Conservation (phyloP, 164 flowering plant genomes). For the Euptelea pleiosperma region DNA sequence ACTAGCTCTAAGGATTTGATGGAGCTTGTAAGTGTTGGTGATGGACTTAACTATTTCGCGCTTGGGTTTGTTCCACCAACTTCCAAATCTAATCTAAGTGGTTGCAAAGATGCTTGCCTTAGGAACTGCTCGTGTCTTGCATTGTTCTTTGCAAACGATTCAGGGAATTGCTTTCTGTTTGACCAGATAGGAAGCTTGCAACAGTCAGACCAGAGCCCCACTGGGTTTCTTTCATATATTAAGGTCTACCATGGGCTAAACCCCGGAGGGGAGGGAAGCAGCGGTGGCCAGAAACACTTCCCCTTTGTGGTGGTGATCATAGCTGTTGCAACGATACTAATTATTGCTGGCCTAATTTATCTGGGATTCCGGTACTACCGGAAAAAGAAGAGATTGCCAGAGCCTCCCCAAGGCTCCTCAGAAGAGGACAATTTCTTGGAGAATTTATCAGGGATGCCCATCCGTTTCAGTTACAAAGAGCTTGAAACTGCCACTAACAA, state of each 20-base stretch:
- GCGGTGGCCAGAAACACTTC: slow-evolving; percentile 12
- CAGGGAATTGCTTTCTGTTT: slow-evolving; percentile 44
- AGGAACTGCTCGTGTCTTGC: slow-evolving; percentile 48
- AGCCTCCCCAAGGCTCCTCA: slow-evolving; percentile 20
- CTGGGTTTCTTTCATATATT: slow-evolving; percentile 31
- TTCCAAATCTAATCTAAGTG: slow-evolving; percentile 24
- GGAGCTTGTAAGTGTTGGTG: slow-evolving; percentile 32
- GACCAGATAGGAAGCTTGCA: slow-evolving; percentile 49
- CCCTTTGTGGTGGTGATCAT: slow-evolving; percentile 26
- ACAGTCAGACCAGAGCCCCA: slow-evolving; percentile 16
- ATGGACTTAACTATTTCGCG: slow-evolving; percentile 40
- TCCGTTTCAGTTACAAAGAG: slow-evolving; percentile 48
- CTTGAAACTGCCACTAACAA: slow-evolving; percentile 48
- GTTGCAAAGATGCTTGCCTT: slow-evolving; percentile 42
- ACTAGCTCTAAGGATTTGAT: slow-evolving; percentile 16
- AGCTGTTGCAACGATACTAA: slow-evolving; percentile 27
- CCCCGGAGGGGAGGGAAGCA: no score
- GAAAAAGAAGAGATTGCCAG: slow-evolving; percentile 18
- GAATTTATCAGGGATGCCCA: slow-evolving; percentile 49
- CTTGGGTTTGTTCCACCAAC: slow-evolving; percentile 36
- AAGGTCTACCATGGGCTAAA: slow-evolving; percentile 27
- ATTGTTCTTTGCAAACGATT: slow-evolving; percentile 38
- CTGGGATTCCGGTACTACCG: slow-evolving; percentile 19
- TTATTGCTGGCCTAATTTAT: slow-evolving; percentile 30
- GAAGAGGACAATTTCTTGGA: slow-evolving; percentile 55